Conservation (phyloP, 2,329 filamentous ascomycete genomes). For the Trichophaea hybrida region DNA sequence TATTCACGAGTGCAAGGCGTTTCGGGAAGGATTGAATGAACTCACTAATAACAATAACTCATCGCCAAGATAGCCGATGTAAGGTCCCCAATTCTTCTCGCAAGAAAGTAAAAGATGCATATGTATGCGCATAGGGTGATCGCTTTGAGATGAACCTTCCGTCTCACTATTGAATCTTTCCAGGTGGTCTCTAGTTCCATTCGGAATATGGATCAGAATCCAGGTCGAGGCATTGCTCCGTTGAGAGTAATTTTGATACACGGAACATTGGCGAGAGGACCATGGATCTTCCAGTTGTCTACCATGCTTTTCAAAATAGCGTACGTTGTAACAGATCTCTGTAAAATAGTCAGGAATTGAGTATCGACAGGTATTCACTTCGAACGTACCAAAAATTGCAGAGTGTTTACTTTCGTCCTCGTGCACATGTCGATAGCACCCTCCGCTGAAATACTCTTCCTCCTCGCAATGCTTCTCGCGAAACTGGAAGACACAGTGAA, state of each 20-base stretch:
- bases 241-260: constrained; percentile 2
- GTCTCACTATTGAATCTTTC: background rate
- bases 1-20: no score
- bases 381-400: background rate
- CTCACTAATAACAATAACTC: no score
- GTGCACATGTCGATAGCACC: background rate
- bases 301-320: constrained; percentile 1
- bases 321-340: constrained; percentile 6
- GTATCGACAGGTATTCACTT: background rate
- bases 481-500: background rate
- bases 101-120: background rate
- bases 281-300: background rate
- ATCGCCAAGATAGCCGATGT: background rate
- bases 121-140: constrained; percentile 1
- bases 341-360: background rate
- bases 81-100: constrained; percentile 2
- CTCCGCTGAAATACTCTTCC: no score
- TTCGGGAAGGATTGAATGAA: no score
- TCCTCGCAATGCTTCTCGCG: background rate
- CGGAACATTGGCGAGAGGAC: constrained; percentile 4
- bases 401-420: background rate
- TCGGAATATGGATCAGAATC: background rate
- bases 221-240: background rate
- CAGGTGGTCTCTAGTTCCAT: background rate
- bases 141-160: background rate